These are phyloP conservation scores for Solanum chaucha DNA, from an alignment of 257 asterid species.

Conservation along the genomic window DNA sequence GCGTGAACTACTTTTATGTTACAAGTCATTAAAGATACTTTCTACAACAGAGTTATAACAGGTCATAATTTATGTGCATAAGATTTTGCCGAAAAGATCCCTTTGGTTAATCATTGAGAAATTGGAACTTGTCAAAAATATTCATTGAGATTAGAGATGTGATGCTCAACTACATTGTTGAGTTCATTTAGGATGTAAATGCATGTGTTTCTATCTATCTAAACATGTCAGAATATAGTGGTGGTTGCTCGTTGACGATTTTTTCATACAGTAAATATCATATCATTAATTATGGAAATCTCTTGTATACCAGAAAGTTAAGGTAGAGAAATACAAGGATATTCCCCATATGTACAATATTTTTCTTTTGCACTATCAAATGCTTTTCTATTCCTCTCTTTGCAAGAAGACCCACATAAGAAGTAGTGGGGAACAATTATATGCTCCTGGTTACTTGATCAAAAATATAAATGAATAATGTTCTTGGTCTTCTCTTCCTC, in stretches of 20 bases:
- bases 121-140: neutral
- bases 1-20: neutral
- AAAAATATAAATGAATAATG: neutral
- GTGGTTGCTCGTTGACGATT: neutral
- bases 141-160: neutral
- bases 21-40: neutral
- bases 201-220: neutral
- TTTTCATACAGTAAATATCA: neutral
- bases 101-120: neutral
- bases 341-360: neutral
- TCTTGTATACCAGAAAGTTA: neutral
- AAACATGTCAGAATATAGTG: neutral
- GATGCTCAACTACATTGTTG: neutral
- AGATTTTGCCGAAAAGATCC: neutral
- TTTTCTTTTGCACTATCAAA: neutral
- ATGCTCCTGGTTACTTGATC: neutral
- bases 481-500: neutral
- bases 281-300: neutral
- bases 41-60: neutral
- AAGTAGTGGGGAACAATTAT: neutral
- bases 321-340: neutral
- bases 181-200: neutral
- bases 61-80: neutral
- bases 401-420: neutral
- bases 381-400: neutral